A percentile compares a stretch with the other conserved stretches of the same genome.
Conservation (phyloP, 768 basidiomycete species). For the Calvatia gigantea region DNA sequence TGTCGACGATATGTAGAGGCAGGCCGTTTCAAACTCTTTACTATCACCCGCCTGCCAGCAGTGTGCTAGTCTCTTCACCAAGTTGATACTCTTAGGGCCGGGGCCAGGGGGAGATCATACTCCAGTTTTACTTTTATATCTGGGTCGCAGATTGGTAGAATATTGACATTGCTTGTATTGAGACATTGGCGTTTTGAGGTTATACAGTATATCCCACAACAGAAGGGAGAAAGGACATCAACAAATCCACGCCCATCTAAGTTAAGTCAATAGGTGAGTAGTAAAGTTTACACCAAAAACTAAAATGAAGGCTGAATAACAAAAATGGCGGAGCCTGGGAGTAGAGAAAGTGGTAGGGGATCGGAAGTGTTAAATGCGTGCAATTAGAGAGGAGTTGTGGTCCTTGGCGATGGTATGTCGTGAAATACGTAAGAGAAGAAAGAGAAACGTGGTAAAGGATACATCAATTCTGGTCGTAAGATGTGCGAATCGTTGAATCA, state of each 20-base stretch:
- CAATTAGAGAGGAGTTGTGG: not conserved
- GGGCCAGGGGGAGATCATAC: not conserved
- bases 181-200: constrained; percentile 1
- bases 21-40: not conserved
- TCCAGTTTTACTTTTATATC: too few relatives aligned
- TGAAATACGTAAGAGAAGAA: not conserved
- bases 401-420: not conserved
- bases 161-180: constrained; percentile 1
- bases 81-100: not conserved
- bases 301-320: not conserved
- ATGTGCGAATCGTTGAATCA: constrained; percentile 10
- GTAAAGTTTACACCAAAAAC: not conserved
- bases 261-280: not conserved
- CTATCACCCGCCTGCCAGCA: not conserved
- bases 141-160: too few relatives aligned
- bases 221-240: not conserved
- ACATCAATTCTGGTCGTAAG: not conserved
- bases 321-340: not conserved
- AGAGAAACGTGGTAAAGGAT: not conserved
- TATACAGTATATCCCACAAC: constrained; percentile 3
- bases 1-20: constrained; percentile 83
- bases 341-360: not conserved
- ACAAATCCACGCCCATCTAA: constrained; percentile 6
- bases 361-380: not conserved
- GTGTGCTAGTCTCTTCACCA: not conserved